A percentile compares a stretch with the other conserved stretches of the same genome.
Conservation (phyloP, 306 rosid species). For the Vigna mungo region DNA sequence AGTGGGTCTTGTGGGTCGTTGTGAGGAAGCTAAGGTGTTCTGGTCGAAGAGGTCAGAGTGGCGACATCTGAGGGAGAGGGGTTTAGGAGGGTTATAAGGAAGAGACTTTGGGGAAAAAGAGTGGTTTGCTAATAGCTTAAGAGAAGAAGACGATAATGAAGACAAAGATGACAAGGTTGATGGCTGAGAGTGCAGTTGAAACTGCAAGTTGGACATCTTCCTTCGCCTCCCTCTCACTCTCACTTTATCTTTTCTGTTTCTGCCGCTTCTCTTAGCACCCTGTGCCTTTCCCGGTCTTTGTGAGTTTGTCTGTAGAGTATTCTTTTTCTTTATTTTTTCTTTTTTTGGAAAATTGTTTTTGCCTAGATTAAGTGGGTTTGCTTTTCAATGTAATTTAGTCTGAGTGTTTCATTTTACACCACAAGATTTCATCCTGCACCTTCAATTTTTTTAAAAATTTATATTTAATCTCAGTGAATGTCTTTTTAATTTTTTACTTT, state of each 20-base stretch:
- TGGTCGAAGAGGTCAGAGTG: slow-evolving; percentile 65
- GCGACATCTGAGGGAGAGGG: slow-evolving; percentile 60
- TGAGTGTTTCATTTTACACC: too few relatives aligned
- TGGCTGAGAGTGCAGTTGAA: slow-evolving; percentile 49
- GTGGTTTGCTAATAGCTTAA: slow-evolving; percentile 29
- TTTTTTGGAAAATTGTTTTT: too few relatives aligned
- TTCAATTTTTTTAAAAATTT: too few relatives aligned
- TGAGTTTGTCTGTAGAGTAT: not conserved
- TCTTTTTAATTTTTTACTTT: too few relatives aligned
- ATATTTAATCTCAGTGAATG: too few relatives aligned
- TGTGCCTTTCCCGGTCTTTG: slow-evolving; percentile 1
- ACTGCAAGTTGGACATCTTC: slow-evolving; percentile 49
- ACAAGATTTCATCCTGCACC: too few relatives aligned
- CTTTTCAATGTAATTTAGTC: too few relatives aligned
- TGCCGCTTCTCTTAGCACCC: not conserved
- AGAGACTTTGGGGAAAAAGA: slow-evolving; percentile 31
- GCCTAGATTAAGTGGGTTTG: too few relatives aligned
- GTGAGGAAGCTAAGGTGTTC: slow-evolving; percentile 41
- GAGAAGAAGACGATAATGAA: slow-evolving; percentile 40
- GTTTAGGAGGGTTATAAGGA: slow-evolving; percentile 39
- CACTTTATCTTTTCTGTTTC: not conserved
- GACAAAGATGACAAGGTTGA: slow-evolving; percentile 19
- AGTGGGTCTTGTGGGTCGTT: not conserved
- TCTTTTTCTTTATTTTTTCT: too few relatives aligned
- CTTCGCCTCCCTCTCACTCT: slow-evolving; percentile 11